These are phyloP conservation scores for Clavariopsis aquatica DNA, from an alignment of 495 filamentous ascomycete genomes.

Conservation along the genomic window DNA sequence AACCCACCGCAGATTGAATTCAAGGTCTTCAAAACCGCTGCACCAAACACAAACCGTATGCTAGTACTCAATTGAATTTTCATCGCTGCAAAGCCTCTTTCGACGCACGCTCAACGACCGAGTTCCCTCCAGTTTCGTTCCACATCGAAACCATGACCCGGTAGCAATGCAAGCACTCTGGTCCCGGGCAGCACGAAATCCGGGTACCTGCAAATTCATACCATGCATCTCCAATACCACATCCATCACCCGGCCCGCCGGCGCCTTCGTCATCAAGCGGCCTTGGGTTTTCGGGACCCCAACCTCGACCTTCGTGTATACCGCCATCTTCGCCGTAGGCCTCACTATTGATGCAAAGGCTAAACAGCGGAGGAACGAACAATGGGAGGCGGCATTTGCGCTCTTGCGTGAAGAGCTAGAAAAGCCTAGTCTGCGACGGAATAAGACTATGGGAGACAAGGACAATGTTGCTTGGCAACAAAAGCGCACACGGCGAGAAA, in stretches of 20 bases:
- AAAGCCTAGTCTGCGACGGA: neutral
- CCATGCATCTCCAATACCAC: constrained; percentile 60
- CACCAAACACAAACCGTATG: neutral
- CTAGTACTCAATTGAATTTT: neutral
- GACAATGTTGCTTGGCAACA: neutral
- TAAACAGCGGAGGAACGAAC: constrained; percentile 61
- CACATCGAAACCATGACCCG: constrained; percentile 25
- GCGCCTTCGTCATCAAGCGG: constrained; percentile 55
- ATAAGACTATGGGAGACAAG: constrained; percentile 39
- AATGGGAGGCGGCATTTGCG: constrained; percentile 62
- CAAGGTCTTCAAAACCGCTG: neutral
- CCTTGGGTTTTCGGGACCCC: constrained; percentile 58
- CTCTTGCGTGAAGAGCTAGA: constrained; percentile 50
- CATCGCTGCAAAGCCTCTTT: neutral
- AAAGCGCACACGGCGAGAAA: neutral
- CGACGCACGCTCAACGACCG: neutral
- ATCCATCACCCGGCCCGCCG: constrained; percentile 52
- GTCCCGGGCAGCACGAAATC: constrained; percentile 65
- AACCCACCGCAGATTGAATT: neutral
- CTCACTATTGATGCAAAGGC: constrained; percentile 63
- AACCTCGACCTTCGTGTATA: constrained; percentile 68
- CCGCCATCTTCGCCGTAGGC: constrained; percentile 71
- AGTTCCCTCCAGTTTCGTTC: neutral
- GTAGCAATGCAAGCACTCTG: constrained; percentile 67
- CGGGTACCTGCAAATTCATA: constrained; percentile 65